Evolutionary conservation across 345 rosid species (phyloP).

Genomic region (Populus nigra): DNA sequence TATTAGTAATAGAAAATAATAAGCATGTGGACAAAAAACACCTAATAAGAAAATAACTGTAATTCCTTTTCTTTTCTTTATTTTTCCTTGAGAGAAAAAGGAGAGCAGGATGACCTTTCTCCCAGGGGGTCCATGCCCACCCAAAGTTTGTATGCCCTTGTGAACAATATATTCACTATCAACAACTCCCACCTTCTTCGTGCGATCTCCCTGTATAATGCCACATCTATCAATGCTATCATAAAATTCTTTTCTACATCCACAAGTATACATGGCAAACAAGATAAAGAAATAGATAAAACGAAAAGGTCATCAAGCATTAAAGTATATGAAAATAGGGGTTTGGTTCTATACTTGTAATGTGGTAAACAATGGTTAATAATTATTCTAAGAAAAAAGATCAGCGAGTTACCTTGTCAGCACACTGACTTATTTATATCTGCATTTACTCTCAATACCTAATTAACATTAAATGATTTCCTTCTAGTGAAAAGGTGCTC

Average conservation of each 20-base stretch:
- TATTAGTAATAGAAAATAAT: not conserved
- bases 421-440: not conserved
- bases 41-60: not conserved
- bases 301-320: not conserved
- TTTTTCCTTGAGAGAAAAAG: not conserved
- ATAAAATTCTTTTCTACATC: not conserved
- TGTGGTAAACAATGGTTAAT: not conserved
- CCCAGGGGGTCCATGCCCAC: conserved; percentile 49
- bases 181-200: conserved; percentile 78
- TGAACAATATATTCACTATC: conserved; percentile 89
- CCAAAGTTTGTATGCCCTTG: conserved; percentile 82
- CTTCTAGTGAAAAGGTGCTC: not conserved
- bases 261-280: not conserved
- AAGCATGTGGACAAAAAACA: not conserved
- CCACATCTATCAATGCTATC: not conserved
- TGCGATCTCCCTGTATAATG: conserved; percentile 69
- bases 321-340: not conserved
- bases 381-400: not conserved
- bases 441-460: not conserved
- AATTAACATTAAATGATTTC: not conserved
- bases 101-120: conserved; percentile 17
- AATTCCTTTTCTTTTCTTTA: no score
- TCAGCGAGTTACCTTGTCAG: not conserved
- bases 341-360: not conserved
- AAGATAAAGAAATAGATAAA: not conserved